phyloP scores from a whole-genome alignment of 495 filamentous ascomycete genomes.

The Xylaria telfairii region DNA sequence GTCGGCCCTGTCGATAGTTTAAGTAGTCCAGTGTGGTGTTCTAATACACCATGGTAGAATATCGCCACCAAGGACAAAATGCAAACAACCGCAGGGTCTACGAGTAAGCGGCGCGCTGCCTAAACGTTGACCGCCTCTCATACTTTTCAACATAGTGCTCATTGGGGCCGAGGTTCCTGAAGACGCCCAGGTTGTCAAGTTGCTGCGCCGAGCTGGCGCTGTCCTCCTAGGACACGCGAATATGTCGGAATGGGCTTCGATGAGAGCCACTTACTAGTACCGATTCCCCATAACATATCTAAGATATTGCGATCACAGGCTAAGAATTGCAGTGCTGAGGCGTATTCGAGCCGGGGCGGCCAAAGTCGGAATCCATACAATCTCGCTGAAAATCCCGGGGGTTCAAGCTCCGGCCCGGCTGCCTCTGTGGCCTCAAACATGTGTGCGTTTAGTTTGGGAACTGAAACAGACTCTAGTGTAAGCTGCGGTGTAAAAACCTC shows the following conservation, averaged over 20 bases:
- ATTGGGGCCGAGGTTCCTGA: slow-evolving; percentile 68
- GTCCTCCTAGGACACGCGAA: slow-evolving; percentile 73
- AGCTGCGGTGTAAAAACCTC: neutral
- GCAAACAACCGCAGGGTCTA: slow-evolving; percentile 55
- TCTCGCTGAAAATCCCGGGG: slow-evolving; percentile 71
- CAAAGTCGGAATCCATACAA: slow-evolving; percentile 72
- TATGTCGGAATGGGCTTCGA: slow-evolving; percentile 72
- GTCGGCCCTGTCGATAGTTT: neutral
- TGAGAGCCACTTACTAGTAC: slow-evolving; percentile 36
- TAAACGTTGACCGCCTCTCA: slow-evolving; percentile 22
- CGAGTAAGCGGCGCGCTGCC: slow-evolving; percentile 10
- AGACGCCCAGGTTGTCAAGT: slow-evolving; percentile 66
- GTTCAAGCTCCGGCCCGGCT: slow-evolving; percentile 67
- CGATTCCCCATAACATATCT: neutral
- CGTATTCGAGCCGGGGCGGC: slow-evolving; percentile 69
- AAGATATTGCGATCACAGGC: neutral
- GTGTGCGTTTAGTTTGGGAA: slow-evolving; percentile 69
- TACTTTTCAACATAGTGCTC: slow-evolving; percentile 47
- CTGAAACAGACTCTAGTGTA: slow-evolving; percentile 75
- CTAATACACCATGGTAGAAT: slow-evolving; percentile 22
- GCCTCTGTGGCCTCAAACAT: slow-evolving; percentile 67
- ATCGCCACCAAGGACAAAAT: slow-evolving; percentile 48
- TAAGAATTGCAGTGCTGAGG: slow-evolving; percentile 54
- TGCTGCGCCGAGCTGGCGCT: slow-evolving; percentile 68
- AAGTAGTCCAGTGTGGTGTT: neutral